A percentile compares a stretch with the other conserved stretches of the same genome.
These are phyloP conservation scores for Tulasnella sp. DNA, from an alignment of 768 basidiomycete species.

Conservation along the genomic window DNA sequence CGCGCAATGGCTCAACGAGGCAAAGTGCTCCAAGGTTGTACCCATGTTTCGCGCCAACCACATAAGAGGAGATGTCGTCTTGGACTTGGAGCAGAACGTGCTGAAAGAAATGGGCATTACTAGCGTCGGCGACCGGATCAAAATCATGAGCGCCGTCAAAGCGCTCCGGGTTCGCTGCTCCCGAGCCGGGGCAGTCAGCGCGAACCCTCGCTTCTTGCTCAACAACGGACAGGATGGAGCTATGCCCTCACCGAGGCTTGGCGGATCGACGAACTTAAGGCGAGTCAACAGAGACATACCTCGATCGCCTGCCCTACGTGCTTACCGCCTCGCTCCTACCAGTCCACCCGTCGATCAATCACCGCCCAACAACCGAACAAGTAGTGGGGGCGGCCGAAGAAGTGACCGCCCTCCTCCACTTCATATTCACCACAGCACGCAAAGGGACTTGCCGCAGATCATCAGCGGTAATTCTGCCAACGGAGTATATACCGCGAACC, in stretches of 20 bases:
- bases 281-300: slow-evolving; percentile 28
- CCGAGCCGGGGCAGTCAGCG: slow-evolving; percentile 5
- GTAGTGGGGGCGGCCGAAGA: slow-evolving; percentile 42
- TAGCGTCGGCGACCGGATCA: slow-evolving; percentile 87
- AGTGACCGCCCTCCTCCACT: slow-evolving; percentile 73
- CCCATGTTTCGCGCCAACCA: slow-evolving; percentile 76
- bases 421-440: slow-evolving; percentile 55
- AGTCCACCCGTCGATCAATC: slow-evolving; percentile 7
- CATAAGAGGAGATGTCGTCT: slow-evolving; percentile 83
- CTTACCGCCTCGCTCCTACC: slow-evolving; percentile 31
- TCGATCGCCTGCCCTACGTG: slow-evolving; percentile 31
- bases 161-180: slow-evolving; percentile 57
- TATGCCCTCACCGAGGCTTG: neutral
- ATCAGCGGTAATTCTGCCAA: slow-evolving; percentile 48
- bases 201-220: slow-evolving; percentile 10
- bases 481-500: slow-evolving; percentile 29
- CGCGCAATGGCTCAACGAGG: slow-evolving; percentile 71
- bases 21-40: slow-evolving; percentile 67
- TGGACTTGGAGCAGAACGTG: slow-evolving; percentile 83
- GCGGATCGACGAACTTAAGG: slow-evolving; percentile 12
- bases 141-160: slow-evolving; percentile 83
- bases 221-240: slow-evolving; percentile 26
- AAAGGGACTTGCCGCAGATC: slow-evolving; percentile 66
- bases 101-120: slow-evolving; percentile 87
- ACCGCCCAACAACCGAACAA: slow-evolving; percentile 4